These are phyloP conservation scores for Strobilomyces dryophilus DNA, from an alignment of 768 basidiomycete species.

Conservation along the genomic window DNA sequence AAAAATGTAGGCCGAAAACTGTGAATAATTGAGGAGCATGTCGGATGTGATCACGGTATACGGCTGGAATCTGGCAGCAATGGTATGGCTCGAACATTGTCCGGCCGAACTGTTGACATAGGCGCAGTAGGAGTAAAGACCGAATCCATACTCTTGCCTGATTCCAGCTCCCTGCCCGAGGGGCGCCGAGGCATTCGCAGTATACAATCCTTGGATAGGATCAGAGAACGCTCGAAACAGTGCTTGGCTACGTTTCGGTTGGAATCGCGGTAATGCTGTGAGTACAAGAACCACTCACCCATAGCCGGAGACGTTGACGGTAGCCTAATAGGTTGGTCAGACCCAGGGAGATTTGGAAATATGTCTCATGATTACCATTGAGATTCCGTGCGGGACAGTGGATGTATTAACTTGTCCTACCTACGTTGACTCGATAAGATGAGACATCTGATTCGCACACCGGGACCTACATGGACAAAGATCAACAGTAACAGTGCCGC, in stretches of 20 bases:
- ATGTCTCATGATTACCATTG: constrained; percentile 51
- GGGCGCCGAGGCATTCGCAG: constrained; percentile 59
- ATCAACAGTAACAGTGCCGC: constrained; percentile 58
- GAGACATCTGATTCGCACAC: constrained; percentile 9
- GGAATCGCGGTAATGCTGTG: background rate
- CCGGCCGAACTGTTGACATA: constrained; percentile 59
- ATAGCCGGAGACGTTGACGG: constrained; percentile 66
- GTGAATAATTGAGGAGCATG: constrained; percentile 61
- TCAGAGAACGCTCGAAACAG: constrained; percentile 49
- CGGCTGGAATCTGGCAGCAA: constrained; percentile 61
- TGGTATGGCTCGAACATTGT: constrained; percentile 57
- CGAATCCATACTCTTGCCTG: constrained; percentile 70
- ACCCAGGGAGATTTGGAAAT: background rate
- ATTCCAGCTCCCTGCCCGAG: constrained; percentile 55
- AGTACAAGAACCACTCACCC: constrained; percentile 42
- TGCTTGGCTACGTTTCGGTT: constrained; percentile 39
- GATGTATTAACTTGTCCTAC: constrained; percentile 82
- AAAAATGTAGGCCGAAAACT: constrained; percentile 51
- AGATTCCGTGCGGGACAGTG: constrained; percentile 62
- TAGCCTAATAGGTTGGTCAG: constrained; percentile 43
- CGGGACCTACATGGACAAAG: constrained; percentile 67
- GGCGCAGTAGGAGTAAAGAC: constrained; percentile 79
- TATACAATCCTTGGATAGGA: constrained; percentile 61
- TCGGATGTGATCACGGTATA: constrained; percentile 60
- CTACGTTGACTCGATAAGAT: constrained; percentile 37